phyloP scores from a whole-genome alignment of 1,284 basidiomycete species.

The Rhodotorula mucilaginosa region DNA sequence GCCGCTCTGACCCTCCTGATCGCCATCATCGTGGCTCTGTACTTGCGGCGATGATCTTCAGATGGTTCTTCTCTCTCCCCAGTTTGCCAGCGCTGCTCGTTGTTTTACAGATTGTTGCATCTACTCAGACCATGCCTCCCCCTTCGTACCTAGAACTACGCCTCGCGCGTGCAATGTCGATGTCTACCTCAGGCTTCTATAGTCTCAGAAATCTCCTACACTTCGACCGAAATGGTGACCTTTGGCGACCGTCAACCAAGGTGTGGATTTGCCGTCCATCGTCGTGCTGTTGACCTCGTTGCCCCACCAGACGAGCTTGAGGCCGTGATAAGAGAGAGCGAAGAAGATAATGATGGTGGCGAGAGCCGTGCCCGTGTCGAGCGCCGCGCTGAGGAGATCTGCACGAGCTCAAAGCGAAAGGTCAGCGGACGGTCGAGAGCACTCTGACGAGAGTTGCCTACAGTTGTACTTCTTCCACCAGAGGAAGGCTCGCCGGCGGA shows the following conservation, averaged over 20 bases:
- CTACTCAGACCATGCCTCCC: not conserved
- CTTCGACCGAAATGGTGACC: slow-evolving; percentile 1
- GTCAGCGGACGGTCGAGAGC: not conserved
- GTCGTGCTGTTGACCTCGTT: slow-evolving; percentile 60
- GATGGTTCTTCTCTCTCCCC: not conserved
- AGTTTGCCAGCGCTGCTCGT: not conserved
- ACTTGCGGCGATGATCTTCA: not conserved
- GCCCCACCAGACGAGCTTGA: slow-evolving; percentile 75
- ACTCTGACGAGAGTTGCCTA: not conserved
- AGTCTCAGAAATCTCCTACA: slow-evolving; percentile 5
- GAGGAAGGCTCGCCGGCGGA: slow-evolving; percentile 63
- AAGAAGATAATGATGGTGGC: slow-evolving; percentile 81
- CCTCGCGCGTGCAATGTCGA: not conserved
- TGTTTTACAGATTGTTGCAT: no score
- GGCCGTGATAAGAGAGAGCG: slow-evolving; percentile 64
- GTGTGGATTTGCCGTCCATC: slow-evolving; percentile 37
- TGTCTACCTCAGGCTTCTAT: not conserved
- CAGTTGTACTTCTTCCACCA: slow-evolving; percentile 96
- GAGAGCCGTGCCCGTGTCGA: slow-evolving; percentile 61
- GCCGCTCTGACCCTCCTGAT: slow-evolving; percentile 13
- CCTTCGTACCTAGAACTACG: no score
- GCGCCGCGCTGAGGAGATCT: slow-evolving; percentile 55
- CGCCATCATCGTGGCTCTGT: slow-evolving; percentile 1
- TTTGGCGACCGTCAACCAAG: slow-evolving; percentile 18
- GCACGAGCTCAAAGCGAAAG: no score